Percentiles rank a stretch among this genome's conserved stretches.
phyloP scores from a whole-genome alignment of 306 rosid species.

The Gastrolobium bilobum region DNA sequence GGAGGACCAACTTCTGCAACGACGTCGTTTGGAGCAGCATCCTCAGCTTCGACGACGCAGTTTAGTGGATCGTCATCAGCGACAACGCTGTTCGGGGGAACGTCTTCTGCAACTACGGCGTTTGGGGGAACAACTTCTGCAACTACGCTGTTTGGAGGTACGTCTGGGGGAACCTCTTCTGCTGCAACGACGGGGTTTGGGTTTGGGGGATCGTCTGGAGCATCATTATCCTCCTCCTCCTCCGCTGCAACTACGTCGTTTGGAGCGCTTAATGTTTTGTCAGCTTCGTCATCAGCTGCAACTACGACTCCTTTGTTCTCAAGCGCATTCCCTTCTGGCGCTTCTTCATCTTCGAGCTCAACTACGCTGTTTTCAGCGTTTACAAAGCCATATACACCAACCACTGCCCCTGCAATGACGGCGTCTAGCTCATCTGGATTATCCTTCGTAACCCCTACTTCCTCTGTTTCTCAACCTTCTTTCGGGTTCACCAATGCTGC shows the following conservation, averaged over 20 bases:
- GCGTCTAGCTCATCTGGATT: constrained; percentile 55
- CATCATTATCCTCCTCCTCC: too few relatives aligned
- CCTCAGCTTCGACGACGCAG: background rate
- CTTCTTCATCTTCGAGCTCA: constrained; percentile 51
- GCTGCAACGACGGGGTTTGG: constrained; percentile 17
- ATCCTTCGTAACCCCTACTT: constrained; percentile 60
- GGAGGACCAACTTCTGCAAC: constrained; percentile 13
- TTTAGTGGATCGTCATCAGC: background rate
- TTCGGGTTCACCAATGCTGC: constrained; percentile 59
- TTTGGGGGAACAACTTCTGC: constrained; percentile 30
- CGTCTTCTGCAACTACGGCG: constrained; percentile 8
- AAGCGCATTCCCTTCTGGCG: constrained; percentile 46
- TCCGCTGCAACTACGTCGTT: constrained; percentile 21
- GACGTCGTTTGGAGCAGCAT: constrained; percentile 21
- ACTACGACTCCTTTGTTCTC: constrained; percentile 55
- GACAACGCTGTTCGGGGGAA: background rate
- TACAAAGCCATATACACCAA: constrained; percentile 52
- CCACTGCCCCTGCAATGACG: constrained; percentile 55
- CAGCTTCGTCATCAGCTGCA: constrained; percentile 49
- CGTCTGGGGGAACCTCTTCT: constrained; percentile 21
- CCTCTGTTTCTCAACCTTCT: constrained; percentile 67
- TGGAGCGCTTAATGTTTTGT: constrained; percentile 29
- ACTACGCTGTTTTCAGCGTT: constrained; percentile 52
- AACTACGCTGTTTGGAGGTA: constrained; percentile 27
- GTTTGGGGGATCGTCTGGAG: constrained; percentile 7